Base-by-base conservation (phyloP, 345 rosid species). In the Kernera saxatilis region DNA sequence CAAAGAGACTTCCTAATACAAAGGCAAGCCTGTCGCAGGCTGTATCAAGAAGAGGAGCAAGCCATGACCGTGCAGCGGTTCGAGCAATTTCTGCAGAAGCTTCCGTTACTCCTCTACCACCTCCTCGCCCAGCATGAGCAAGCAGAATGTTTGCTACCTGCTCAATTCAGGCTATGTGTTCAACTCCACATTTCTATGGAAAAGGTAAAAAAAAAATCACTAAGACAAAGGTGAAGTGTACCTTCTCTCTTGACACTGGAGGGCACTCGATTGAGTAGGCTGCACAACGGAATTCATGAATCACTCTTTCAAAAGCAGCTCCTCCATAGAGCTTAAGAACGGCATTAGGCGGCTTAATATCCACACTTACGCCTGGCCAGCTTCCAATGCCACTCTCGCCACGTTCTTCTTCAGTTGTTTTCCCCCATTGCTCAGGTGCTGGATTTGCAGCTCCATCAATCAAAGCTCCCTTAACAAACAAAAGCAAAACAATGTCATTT, bases 371-470 rank as follows among this genome's bases (percentile, higher is more conserved):
- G 70, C 97, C 99, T 55, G 97, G 99, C 99, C 99, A 94, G 73
- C 87, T 86, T 62, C 96, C 96, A 74, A 89, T 81, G 15, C 97
- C 89, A 77, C 99, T 91, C 80, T 89, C 87, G 15, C 88, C 75
- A 77, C 83, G 88, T 70, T 94, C 99, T 76, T 94, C 93, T 23
- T 57, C 80, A 10, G 96, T 89, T 78, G 96, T 89, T 78, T 85
- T 91, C 7, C 99, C 99, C 99, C 97, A 94, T 67, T 88, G 90
- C 80, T 94, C 97, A 0, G 99, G 99, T 43, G 97, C 90, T 66
- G 97, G 99, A 80, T 86, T 91, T 71, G 99, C 96, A 43, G 96
- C 99, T 82, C 97, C 99, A 77, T 94, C 96, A 78, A 94, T 83
- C 80, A 91, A 80, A 46, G 91, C 87, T 64, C 91, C 96, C 97